Percentiles rank a stretch among this genome's conserved stretches.
phyloP scores from a whole-genome alignment of 2,329 filamentous ascomycete species.

The Cladophialophora psammophila region DNA sequence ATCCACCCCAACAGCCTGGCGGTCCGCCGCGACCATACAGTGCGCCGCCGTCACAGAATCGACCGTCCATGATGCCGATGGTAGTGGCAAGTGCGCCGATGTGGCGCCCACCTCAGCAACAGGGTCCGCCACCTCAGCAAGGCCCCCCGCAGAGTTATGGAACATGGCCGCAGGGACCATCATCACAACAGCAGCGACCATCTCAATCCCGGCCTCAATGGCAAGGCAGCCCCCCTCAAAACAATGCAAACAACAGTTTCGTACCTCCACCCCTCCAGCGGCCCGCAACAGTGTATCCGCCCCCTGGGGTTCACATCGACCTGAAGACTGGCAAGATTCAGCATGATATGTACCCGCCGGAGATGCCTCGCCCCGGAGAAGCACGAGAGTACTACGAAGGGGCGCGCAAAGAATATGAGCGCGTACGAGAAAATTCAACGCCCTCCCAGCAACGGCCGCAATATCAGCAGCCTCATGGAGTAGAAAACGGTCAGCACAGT shows the following conservation, averaged over 20 bases:
- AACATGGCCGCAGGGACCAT: conserved; percentile 27
- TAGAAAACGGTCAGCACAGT: conserved; percentile 2
- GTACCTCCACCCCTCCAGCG: conserved; percentile 27
- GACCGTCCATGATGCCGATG: conserved; percentile 14
- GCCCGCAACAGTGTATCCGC: conserved; percentile 29
- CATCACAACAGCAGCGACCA: conserved; percentile 18
- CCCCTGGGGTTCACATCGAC: conserved; percentile 32
- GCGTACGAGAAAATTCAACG: conserved; percentile 23
- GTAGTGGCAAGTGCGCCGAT: conserved; percentile 11
- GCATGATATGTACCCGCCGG: conserved; percentile 36
- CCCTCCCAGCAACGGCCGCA: conserved; percentile 16
- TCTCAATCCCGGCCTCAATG: conserved; percentile 17
- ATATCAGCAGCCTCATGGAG: neutral
- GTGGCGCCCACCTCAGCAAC: conserved; percentile 18
- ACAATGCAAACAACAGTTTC: conserved; percentile 19
- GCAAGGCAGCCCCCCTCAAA: conserved; percentile 11
- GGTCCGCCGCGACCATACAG: conserved; percentile 30
- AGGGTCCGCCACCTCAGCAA: conserved; percentile 14
- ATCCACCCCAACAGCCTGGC: conserved; percentile 14
- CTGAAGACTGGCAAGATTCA: conserved; percentile 36
- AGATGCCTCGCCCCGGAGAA: conserved; percentile 26
- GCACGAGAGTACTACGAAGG: conserved; percentile 23
- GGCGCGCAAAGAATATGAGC: conserved; percentile 6
- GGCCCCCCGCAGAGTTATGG: conserved; percentile 24
- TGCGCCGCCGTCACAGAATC: conserved; percentile 28